Evolutionary conservation across 1,284 basidiomycete genomes (phyloP).

Genomic region (Ustilago tritici): DNA sequence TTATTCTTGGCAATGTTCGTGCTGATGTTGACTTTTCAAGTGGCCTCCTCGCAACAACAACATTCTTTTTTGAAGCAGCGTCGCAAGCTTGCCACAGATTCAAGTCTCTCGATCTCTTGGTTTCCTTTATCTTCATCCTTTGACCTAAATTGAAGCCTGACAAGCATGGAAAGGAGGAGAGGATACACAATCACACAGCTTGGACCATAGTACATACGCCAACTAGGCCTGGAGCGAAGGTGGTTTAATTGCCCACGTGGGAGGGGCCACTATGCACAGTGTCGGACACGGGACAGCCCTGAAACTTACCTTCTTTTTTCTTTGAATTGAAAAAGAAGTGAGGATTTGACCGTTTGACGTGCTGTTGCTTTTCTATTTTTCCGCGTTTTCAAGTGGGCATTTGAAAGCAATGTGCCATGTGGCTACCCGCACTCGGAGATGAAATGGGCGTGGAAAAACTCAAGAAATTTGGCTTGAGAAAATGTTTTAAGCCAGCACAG

Average conservation of each 20-base stretch:
- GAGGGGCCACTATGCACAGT: not conserved
- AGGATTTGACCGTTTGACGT: not conserved
- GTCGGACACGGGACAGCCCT: not conserved
- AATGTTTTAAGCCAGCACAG: not conserved
- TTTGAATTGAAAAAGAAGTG: not conserved
- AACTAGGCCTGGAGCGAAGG: not conserved
- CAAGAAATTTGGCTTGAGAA: slow-evolving; percentile 1
- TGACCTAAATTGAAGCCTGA: not conserved
- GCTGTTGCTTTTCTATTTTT: not conserved
- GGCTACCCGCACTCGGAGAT: slow-evolving; percentile 17
- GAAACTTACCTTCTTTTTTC: not conserved
- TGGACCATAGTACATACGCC: not conserved
- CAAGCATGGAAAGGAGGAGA: not conserved
- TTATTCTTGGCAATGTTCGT: not conserved
- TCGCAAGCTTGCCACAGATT: not conserved
- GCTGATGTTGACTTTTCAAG: not conserved
- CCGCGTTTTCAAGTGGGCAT: not conserved
- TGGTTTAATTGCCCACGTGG: not conserved
- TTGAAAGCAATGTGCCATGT: not conserved
- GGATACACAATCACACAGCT: not conserved
- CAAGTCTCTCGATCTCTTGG: not conserved
- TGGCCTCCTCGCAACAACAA: not conserved
- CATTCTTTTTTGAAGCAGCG: not conserved
- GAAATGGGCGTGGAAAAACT: slow-evolving; percentile 14
- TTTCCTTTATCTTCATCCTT: not conserved